These are phyloP conservation scores for Solanum stenotomum DNA, from an alignment of 257 asterid species.

Conservation along the genomic window DNA sequence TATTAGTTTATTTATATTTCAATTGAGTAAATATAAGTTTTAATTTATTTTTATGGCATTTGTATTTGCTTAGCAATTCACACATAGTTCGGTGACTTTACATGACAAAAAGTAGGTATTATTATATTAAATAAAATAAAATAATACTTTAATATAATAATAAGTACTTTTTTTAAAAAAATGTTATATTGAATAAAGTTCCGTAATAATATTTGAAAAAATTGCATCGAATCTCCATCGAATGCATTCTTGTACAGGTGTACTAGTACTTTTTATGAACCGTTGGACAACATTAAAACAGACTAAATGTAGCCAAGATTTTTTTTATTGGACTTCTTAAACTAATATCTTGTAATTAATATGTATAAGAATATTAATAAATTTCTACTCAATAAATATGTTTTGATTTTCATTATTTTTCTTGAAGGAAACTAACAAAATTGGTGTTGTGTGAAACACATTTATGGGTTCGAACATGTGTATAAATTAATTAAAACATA, in stretches of 20 bases:
- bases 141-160: too few relatives aligned
- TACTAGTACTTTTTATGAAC: background rate
- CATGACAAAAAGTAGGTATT: background rate
- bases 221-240: background rate
- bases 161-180: too few relatives aligned
- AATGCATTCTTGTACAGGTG: background rate
- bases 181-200: background rate
- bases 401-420: too few relatives aligned
- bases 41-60: too few relatives aligned
- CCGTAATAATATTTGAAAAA: background rate
- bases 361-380: too few relatives aligned
- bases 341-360: background rate
- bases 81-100: background rate
- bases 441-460: background rate
- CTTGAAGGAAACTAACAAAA: background rate
- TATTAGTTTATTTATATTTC: background rate
- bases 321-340: background rate
- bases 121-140: too few relatives aligned
- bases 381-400: background rate
- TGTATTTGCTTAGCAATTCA: background rate
- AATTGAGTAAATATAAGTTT: background rate
- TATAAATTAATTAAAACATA: background rate
- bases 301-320: background rate
- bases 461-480: background rate
- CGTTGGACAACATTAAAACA: background rate